phyloP scores from a whole-genome alignment of 2,329 filamentous ascomycete species.

The Colletotrichum trifolii region DNA sequence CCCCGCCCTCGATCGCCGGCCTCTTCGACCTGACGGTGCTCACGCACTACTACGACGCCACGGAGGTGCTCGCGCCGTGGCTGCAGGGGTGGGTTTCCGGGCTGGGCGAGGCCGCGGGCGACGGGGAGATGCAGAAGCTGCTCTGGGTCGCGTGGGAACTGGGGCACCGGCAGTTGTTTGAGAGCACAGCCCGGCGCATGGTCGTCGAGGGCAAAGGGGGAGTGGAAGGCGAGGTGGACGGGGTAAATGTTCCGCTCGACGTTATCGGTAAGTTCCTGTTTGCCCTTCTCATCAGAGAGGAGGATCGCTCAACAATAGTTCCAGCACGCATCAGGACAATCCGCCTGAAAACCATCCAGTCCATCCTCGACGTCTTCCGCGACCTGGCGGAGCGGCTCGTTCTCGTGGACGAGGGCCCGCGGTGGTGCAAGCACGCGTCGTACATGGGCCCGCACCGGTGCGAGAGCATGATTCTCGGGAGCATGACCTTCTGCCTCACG shows the following conservation, averaged over 20 bases:
- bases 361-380: constrained; percentile 41
- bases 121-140: constrained; percentile 39
- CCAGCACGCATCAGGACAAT: constrained; percentile 38
- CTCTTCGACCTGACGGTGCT: constrained; percentile 45
- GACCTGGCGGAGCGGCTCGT: constrained; percentile 42
- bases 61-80: constrained; percentile 42
- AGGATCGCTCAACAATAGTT: neutral
- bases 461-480: constrained; percentile 51
- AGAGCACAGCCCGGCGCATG: constrained; percentile 38
- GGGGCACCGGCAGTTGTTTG: constrained; percentile 41
- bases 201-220: constrained; percentile 39
- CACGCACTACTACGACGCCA: constrained; percentile 46
- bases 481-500: constrained; percentile 47
- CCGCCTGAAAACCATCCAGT: constrained; percentile 40
- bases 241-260: constrained; percentile 37
- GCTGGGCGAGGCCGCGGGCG: constrained; percentile 33
- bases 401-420: constrained; percentile 44
- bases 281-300: too few species aligned
- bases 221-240: constrained; percentile 14
- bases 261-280: constrained; percentile 40
- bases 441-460: constrained; percentile 49
- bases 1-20: constrained; percentile 33
- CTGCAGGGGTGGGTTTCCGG: constrained; percentile 38
- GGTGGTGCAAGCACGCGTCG: constrained; percentile 47
- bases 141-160: constrained; percentile 49